phyloP scores from a whole-genome alignment of 129 eudicot species.

The Tagetes patula region DNA sequence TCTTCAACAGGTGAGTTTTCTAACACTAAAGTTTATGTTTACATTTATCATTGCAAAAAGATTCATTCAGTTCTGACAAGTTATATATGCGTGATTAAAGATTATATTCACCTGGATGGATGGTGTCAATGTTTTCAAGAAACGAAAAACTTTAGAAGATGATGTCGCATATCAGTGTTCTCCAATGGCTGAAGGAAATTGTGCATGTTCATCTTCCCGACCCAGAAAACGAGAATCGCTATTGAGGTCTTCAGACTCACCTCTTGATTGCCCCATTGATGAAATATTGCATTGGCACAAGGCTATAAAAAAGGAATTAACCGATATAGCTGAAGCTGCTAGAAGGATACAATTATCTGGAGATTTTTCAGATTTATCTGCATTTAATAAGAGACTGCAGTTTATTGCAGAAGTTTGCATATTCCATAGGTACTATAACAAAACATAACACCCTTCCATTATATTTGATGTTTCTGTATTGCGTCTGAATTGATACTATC shows the following conservation, averaged over 20 bases:
- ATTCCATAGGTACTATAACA: constrained; percentile 71
- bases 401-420: constrained; percentile 98
- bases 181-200: constrained; percentile 28
- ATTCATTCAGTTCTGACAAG: constrained; percentile 22
- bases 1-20: constrained; percentile 74
- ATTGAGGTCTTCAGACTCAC: constrained; percentile 32
- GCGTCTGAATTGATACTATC: constrained; percentile 12
- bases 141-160: constrained; percentile 56
- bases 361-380: constrained; percentile 83
- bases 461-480: constrained; percentile 4
- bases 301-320: constrained; percentile 78
- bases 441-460: neutral
- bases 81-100: constrained; percentile 41
- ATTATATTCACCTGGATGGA: constrained; percentile 97
- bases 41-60: constrained; percentile 30
- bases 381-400: constrained; percentile 81
- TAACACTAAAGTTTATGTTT: neutral
- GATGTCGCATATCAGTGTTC: constrained; percentile 39
- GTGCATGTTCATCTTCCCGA: constrained; percentile 69
- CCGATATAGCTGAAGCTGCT: constrained; percentile 90
- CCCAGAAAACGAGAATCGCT: constrained; percentile 39
- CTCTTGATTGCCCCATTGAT: constrained; percentile 66
- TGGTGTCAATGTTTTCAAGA: constrained; percentile 49
- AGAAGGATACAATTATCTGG: constrained; percentile 73
- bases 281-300: constrained; percentile 98